phyloP scores from a whole-genome alignment of 139 green algal genomes.

The Zygnema cylindricum region DNA sequence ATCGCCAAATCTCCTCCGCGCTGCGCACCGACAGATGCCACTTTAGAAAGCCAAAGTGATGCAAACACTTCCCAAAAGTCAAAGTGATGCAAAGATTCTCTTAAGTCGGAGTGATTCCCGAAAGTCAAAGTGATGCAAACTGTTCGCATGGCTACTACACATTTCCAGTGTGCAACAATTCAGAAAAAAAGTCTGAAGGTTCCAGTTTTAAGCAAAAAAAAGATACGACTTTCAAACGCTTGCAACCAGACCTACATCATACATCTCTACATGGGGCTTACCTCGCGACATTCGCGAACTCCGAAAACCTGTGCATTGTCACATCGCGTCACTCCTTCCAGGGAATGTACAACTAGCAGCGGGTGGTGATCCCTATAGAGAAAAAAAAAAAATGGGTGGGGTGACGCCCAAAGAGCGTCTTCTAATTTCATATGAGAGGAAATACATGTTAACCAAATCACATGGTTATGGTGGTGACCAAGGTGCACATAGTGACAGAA shows the following conservation, averaged over 20 bases:
- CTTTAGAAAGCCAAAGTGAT: neutral
- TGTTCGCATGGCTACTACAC: neutral
- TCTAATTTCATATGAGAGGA: too few species aligned
- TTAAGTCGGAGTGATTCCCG: neutral
- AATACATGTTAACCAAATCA: too few species aligned
- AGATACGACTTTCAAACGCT: too few species aligned
- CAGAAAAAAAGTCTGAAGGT: too few species aligned
- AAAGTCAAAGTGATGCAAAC: neutral
- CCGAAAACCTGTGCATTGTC: constrained; percentile 14
- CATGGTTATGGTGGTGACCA: too few species aligned
- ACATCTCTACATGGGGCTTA: too few species aligned
- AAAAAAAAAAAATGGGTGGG: neutral
- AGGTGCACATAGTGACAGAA: too few species aligned
- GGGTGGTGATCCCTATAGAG: constrained; percentile 32
- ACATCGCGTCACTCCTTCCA: constrained; percentile 30
- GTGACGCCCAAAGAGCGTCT: too few species aligned
- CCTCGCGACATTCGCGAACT: constrained; percentile 50
- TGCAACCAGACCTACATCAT: too few species aligned
- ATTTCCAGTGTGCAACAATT: too few species aligned
- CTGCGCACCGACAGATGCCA: constrained; percentile 15
- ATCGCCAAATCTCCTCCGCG: constrained; percentile 42
- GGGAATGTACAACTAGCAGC: constrained; percentile 1
- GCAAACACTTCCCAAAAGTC: neutral
- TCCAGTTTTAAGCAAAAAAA: too few species aligned
- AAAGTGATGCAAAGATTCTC: neutral